phyloP scores from a whole-genome alignment of 352 stramenopile species.

The Thalassiosira hispida region DNA sequence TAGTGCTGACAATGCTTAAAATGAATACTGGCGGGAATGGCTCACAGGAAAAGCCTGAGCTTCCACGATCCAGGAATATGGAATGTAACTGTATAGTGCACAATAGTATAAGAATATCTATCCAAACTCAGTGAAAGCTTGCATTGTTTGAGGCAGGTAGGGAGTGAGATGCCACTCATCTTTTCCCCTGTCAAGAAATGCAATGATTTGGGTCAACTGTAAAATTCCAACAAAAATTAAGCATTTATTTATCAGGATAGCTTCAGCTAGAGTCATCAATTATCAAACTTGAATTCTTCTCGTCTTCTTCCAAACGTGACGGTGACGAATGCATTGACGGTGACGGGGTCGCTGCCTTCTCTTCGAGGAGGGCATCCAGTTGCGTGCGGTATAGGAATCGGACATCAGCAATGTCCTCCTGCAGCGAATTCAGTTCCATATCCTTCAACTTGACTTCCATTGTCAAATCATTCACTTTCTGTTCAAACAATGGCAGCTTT shows the following conservation, averaged over 20 bases:
- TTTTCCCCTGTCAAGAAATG: no score
- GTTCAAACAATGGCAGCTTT: slow-evolving; percentile 74
- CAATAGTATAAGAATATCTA: no score
- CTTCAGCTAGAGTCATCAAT: slow-evolving; percentile 16
- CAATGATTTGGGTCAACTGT: no score
- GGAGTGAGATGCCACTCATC: no score
- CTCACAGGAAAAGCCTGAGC: no score
- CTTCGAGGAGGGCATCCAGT: slow-evolving; percentile 68
- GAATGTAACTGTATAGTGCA: no score
- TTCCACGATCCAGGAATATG: no score
- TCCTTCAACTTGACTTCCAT: slow-evolving; percentile 69
- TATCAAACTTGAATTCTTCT: slow-evolving; percentile 4
- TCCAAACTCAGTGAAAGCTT: no score
- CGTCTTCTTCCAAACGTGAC: neutral
- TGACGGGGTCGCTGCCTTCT: slow-evolving; percentile 27
- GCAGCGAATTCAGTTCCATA: slow-evolving; percentile 69
- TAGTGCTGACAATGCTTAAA: neutral
- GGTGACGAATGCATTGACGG: neutral
- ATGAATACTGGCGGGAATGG: no score
- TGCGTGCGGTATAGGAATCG: slow-evolving; percentile 69
- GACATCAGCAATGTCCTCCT: slow-evolving; percentile 77
- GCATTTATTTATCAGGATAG: no score
- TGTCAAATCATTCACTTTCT: slow-evolving; percentile 66
- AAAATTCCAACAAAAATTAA: no score
- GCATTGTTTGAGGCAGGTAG: no score